Conservation (phyloP, 257 asterid genomes). For the Ehretia macrophylla region DNA sequence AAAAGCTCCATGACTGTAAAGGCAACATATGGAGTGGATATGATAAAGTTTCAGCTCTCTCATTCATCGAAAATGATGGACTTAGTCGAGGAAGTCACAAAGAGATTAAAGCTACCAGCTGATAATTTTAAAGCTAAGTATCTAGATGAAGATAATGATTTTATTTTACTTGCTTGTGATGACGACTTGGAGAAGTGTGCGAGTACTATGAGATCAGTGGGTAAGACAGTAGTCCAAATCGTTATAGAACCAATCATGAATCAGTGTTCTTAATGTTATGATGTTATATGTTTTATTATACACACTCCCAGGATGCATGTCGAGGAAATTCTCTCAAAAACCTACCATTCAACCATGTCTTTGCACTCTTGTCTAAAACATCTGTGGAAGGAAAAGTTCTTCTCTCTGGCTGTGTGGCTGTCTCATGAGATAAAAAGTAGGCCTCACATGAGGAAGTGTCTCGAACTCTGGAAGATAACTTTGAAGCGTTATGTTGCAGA, state of each 20-base stretch:
- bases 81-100: constrained; percentile 16
- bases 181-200: constrained; percentile 5
- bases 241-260: neutral
- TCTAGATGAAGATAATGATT: constrained; percentile 9
- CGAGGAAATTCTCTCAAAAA: too few relatives aligned
- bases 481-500: too few relatives aligned
- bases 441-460: too few relatives aligned
- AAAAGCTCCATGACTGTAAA: constrained; percentile 7
- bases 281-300: too few relatives aligned
- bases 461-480: too few relatives aligned
- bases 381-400: too few relatives aligned
- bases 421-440: too few relatives aligned
- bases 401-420: too few relatives aligned
- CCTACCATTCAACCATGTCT: too few relatives aligned
- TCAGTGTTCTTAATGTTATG: neutral
- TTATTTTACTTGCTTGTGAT: constrained; percentile 6
- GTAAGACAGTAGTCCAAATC: neutral
- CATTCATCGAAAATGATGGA: constrained; percentile 7
- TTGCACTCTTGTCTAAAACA: too few relatives aligned
- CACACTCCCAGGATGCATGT: too few relatives aligned
- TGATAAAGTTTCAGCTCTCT: constrained; percentile 17
- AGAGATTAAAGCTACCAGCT: constrained; percentile 14
- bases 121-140: constrained; percentile 10
- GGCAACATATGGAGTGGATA: constrained; percentile 9
- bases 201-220: neutral